Base-by-base conservation (phyloP, 2,329 filamentous ascomycete species). In the Celoporthe dispersa region DNA sequence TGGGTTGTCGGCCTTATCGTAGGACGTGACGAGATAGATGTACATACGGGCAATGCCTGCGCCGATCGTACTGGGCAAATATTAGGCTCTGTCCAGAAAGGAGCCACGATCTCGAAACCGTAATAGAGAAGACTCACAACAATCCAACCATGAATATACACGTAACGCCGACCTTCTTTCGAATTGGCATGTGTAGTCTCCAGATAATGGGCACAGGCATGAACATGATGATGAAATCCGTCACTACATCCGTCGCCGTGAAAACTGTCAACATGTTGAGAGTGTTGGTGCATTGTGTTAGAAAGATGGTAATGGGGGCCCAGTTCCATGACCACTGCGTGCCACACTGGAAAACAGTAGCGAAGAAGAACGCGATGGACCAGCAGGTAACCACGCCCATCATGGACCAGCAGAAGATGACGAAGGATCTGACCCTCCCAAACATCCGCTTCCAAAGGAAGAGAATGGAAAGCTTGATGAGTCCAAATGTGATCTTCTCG, bases 361-460 rank as follows among this genome's bases (percentile, higher is more conserved):
- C 69, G 59, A n/a, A n/a, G n/a, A n/a, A n/a, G n/a, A n/a, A n/a
- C n/a, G n/a, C n/a, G n/a, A n/a, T n/a, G n/a, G n/a, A n/a, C n/a
- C n/a, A n/a, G n/a, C n/a, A n/a, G n/a, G n/a, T n/a, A n/a, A n/a
- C n/a, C n/a, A n/a, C n/a, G n/a, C n/a, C 72, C 53, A 75, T 69
- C 73, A 74, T 71, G 28, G 68, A 39, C 67, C 64, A 69, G 66
- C 67, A 72, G 14, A 68, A 25, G 28, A 66, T 57, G 31, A 39
- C 68, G 37, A 74, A 72, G n/a, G 39, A 31, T 22, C 53, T 69
- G 14, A 68, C 31, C 16, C 2, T 48, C 3, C 35, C 61, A 62
- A 75, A 76, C 19, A 75, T 51, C 5, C 75, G 72, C 35, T 69
- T 73, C 72, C 73, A 76, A 28, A 75, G 72, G 55, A 76, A 70